Conservation (phyloP, 192 early-diverging fungal species). For the Gamsiella multidivaricata region DNA sequence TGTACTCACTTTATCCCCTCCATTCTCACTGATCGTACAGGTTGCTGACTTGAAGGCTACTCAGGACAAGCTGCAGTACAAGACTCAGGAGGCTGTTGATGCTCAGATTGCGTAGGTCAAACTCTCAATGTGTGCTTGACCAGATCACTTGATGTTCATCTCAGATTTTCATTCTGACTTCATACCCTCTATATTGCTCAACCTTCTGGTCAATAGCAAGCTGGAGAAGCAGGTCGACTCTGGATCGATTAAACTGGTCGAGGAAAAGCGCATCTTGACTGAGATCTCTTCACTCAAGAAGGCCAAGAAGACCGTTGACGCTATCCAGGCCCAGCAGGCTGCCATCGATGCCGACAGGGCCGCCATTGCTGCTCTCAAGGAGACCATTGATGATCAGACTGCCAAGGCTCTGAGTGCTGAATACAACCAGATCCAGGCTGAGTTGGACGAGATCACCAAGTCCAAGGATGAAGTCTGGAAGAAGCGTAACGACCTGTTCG, state of each 20-base stretch:
- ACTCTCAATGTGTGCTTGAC: too few relatives aligned
- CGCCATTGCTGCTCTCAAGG: constrained; percentile 73
- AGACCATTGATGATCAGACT: constrained; percentile 71
- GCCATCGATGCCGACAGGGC: constrained; percentile 67
- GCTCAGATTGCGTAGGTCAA: constrained; percentile 71
- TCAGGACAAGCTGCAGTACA: constrained; percentile 84
- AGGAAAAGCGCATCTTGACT: constrained; percentile 89
- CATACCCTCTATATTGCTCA: neutral
- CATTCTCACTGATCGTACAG: constrained; percentile 39
- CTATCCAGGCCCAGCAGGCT: constrained; percentile 63
- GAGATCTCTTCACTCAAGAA: constrained; percentile 86
- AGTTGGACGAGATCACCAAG: constrained; percentile 75
- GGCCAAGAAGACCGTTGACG: constrained; percentile 77
- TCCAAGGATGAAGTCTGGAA: constrained; percentile 72
- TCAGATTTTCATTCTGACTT: neutral
- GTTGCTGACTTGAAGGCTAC: constrained; percentile 76
- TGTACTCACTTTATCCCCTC: neutral
- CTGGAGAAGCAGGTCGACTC: constrained; percentile 83
- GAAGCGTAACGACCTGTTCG: constrained; percentile 72
- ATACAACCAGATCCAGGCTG: constrained; percentile 75
- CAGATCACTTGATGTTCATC: neutral
- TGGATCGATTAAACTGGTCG: constrained; percentile 80
- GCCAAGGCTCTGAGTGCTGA: constrained; percentile 74
- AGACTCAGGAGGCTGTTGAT: constrained; percentile 85
- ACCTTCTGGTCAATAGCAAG: constrained; percentile 54